Conservation (phyloP, 2,329 filamentous ascomycete genomes). For the Alternaria postmessia region DNA sequence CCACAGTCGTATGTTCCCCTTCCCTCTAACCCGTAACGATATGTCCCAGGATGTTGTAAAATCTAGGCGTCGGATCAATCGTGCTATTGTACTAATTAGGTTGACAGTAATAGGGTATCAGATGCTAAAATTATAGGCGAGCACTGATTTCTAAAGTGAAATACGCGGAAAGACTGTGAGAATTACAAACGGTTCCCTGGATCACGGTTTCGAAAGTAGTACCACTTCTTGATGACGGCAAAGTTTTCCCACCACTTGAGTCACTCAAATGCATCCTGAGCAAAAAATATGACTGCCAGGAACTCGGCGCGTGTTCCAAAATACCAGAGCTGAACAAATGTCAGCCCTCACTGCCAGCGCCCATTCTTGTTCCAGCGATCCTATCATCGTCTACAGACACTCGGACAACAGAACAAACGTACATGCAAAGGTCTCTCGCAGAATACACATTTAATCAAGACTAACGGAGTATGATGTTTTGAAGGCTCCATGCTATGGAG, state of each 20-base stretch:
- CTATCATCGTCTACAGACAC: not conserved
- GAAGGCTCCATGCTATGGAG: not conserved
- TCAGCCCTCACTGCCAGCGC: not conserved
- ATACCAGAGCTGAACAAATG: not conserved
- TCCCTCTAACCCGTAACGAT: not conserved
- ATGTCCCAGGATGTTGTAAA: not conserved
- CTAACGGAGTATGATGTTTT: not conserved
- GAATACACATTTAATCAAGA: not conserved
- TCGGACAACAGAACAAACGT: not conserved
- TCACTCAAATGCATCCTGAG: not conserved
- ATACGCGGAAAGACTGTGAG: not conserved
- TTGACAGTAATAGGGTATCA: too few relatives aligned
- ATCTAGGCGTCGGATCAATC: not conserved
- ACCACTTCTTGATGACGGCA: not conserved
- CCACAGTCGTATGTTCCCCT: not conserved
- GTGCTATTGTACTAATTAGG: not conserved
- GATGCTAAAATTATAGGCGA: not conserved
- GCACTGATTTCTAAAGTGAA: not conserved
- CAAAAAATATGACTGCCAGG: not conserved
- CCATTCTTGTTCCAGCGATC: not conserved
- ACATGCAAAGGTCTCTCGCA: not conserved
- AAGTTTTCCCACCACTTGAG: not conserved
- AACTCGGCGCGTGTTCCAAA: not conserved
- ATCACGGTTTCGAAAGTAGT: not conserved
- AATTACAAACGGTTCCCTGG: not conserved